Conservation (phyloP, 139 green algal genomes). For the Protoeuglena noctilucae region DNA sequence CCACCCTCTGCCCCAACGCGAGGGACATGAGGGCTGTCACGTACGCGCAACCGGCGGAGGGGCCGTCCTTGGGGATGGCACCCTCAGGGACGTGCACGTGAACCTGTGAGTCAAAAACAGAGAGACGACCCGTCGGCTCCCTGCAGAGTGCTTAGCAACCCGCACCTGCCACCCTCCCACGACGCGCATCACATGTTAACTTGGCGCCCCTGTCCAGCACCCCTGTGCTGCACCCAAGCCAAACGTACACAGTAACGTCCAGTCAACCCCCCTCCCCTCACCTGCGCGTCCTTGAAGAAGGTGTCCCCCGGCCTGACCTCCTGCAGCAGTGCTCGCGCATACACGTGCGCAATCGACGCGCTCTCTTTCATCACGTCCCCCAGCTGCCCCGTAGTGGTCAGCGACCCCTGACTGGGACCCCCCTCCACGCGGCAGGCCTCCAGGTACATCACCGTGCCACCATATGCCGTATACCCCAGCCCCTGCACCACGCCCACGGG, state of each 20-base stretch:
- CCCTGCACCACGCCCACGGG: constrained; percentile 85
- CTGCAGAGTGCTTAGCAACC: too few relatives aligned
- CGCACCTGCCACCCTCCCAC: too few relatives aligned
- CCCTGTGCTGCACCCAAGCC: too few relatives aligned
- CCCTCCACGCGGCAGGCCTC: constrained; percentile 64
- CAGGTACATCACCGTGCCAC: constrained; percentile 78
- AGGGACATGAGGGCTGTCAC: constrained; percentile 76
- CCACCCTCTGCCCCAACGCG: constrained; percentile 53
- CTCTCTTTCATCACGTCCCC: constrained; percentile 94
- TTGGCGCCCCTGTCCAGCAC: too few relatives aligned
- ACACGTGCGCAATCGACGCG: constrained; percentile 80
- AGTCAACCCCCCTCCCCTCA: too few relatives aligned
- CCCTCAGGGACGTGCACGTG: constrained; percentile 90
- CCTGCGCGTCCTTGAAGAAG: neutral
- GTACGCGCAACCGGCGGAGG: constrained; percentile 73
- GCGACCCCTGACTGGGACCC: constrained; percentile 12
- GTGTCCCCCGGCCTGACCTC: neutral
- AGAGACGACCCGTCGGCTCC: too few relatives aligned
- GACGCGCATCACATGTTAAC: too few relatives aligned
- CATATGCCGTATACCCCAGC: constrained; percentile 91
- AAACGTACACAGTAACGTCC: too few relatives aligned
- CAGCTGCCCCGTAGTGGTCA: constrained; percentile 56
- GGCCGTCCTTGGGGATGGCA: constrained; percentile 86
- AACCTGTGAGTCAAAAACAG: too few relatives aligned
- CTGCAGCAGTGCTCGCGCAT: constrained; percentile 44